Conservation (phyloP, 495 filamentous ascomycete genomes). For the Darksidea phi region DNA sequence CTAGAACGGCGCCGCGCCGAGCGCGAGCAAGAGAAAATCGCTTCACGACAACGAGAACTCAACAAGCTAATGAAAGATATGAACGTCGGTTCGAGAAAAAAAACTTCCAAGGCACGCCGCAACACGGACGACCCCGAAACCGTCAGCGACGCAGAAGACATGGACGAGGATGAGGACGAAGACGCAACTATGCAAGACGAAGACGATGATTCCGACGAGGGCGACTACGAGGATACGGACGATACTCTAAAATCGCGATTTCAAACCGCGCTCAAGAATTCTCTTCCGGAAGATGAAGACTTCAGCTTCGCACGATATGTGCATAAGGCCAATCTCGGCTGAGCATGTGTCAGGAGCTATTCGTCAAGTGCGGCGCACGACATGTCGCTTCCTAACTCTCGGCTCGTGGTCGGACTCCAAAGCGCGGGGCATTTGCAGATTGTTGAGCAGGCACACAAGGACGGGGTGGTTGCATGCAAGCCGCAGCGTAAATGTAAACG, state of each 20-base stretch:
- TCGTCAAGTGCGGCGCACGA: neutral
- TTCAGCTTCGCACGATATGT: constrained; percentile 63
- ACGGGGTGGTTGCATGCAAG: neutral
- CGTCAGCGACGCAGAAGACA: constrained; percentile 61
- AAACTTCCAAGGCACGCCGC: constrained; percentile 33
- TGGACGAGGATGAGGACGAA: constrained; percentile 50
- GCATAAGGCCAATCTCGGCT: constrained; percentile 37
- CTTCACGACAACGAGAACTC: constrained; percentile 72
- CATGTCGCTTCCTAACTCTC: constrained; percentile 13
- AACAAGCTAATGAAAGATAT: constrained; percentile 94
- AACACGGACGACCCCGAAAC: constrained; percentile 52
- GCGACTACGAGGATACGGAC: constrained; percentile 30
- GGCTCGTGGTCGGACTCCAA: constrained; percentile 19
- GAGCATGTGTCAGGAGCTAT: constrained; percentile 9
- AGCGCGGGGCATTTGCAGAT: constrained; percentile 12
- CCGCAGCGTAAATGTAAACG: constrained; percentile 10
- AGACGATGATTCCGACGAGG: constrained; percentile 49
- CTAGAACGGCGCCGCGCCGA: constrained; percentile 74
- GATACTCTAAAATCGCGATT: constrained; percentile 60
- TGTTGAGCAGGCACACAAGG: constrained; percentile 6
- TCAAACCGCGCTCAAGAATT: constrained; percentile 50
- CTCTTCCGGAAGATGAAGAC: constrained; percentile 48
- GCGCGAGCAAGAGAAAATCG: constrained; percentile 68
- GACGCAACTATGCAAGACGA: constrained; percentile 39
- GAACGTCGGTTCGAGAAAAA: constrained; percentile 58